A percentile compares a stretch with the other conserved stretches of the same genome.
Evolutionary conservation across 2,329 filamentous ascomycete species (phyloP).

Genomic region (Zymoseptoria ardabiliae): DNA sequence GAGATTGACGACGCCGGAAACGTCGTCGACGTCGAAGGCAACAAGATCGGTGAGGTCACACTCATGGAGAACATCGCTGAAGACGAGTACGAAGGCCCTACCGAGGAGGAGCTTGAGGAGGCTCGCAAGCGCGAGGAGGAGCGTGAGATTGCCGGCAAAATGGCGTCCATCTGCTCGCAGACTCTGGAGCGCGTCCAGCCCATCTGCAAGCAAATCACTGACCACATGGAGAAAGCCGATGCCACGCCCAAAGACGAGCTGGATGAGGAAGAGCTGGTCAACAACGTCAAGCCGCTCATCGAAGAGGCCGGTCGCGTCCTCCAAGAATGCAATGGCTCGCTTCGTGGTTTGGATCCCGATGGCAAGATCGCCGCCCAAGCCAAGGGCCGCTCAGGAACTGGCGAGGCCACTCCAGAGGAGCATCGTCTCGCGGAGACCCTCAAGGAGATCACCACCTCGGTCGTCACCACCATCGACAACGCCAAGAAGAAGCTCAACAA

Average conservation of each 20-base stretch:
- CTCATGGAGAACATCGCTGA: constrained; percentile 52
- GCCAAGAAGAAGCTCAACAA: constrained; percentile 82
- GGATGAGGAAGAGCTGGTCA: constrained; percentile 82
- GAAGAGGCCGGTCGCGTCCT: constrained; percentile 78
- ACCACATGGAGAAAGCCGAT: constrained; percentile 75
- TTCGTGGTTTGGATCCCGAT: constrained; percentile 83
- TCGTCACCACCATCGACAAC: constrained; percentile 76
- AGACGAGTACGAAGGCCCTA: constrained; percentile 49
- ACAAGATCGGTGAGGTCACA: constrained; percentile 57
- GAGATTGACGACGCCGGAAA: constrained; percentile 48
- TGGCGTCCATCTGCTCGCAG: constrained; percentile 64
- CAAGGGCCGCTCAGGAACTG: constrained; percentile 68
- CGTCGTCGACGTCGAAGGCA: constrained; percentile 49
- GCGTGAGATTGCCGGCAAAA: constrained; percentile 68
- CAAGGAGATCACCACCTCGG: constrained; percentile 75
- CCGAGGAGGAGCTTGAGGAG: constrained; percentile 46
- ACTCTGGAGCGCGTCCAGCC: constrained; percentile 78
- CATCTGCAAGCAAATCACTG: constrained; percentile 77
- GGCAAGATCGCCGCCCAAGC: constrained; percentile 77
- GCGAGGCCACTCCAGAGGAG: constrained; percentile 75
- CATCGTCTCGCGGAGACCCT: constrained; percentile 75
- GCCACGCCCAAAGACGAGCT: constrained; percentile 76
- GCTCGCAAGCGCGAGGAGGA: constrained; percentile 56
- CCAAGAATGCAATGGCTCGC: constrained; percentile 76
- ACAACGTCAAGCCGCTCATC: constrained; percentile 78